phyloP scores from a whole-genome alignment of 2,329 filamentous ascomycete species.

The Phialophora verrucosa region DNA sequence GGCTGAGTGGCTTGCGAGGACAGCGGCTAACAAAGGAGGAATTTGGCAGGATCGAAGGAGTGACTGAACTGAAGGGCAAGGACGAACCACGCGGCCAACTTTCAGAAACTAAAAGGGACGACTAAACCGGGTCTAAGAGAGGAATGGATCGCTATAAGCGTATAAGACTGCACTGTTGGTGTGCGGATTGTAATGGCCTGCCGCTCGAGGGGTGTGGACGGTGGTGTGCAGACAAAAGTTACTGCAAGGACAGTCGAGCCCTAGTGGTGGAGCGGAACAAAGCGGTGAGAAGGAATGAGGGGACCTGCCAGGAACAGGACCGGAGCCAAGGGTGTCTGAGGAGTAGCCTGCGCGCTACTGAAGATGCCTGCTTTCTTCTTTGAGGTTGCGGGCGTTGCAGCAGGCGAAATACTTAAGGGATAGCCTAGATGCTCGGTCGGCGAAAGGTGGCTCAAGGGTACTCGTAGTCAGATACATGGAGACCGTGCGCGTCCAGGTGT shows the following conservation, averaged over 20 bases:
- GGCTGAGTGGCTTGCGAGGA: constrained; percentile 28
- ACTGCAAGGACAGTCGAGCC: constrained; percentile 12
- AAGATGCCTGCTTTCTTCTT: background rate
- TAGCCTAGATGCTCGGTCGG: background rate
- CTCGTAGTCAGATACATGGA: background rate
- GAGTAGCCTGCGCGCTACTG: constrained; percentile 8
- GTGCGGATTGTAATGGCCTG: constrained; percentile 8
- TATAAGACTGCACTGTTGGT: constrained; percentile 20
- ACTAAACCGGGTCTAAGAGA: constrained; percentile 9
- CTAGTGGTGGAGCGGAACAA: constrained; percentile 13
- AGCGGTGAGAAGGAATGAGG: constrained; percentile 22
- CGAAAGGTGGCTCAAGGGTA: background rate
- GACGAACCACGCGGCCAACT: constrained; percentile 16
- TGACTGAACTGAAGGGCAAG: constrained; percentile 24
- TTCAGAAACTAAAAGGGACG: constrained; percentile 4
- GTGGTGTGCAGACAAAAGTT: constrained; percentile 18
- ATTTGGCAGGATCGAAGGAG: constrained; percentile 27
- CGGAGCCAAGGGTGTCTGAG: constrained; percentile 12
- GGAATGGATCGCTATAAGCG: constrained; percentile 16
- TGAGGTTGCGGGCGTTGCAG: constrained; percentile 15
- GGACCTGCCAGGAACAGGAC: constrained; percentile 14
- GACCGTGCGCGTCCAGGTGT: constrained; percentile 2
- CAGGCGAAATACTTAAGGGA: constrained; percentile 13
- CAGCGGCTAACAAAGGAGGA: constrained; percentile 33
- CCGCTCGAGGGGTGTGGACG: constrained; percentile 9